These are phyloP conservation scores for Epithele typhae DNA, from an alignment of 768 basidiomycete genomes.

Conservation along the genomic window DNA sequence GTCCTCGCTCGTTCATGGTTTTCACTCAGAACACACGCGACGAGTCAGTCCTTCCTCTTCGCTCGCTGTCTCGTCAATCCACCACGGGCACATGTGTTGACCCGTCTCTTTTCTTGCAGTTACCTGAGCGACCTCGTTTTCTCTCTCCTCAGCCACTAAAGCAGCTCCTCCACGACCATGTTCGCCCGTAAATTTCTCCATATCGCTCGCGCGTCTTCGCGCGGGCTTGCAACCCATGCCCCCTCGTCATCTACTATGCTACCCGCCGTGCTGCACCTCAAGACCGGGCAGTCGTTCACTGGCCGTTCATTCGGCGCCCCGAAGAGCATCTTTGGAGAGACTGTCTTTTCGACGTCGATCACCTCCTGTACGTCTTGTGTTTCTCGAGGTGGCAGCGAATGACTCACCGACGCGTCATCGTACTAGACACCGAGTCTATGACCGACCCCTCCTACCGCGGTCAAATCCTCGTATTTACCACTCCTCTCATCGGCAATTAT, in stretches of 20 bases:
- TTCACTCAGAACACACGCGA: constrained; percentile 86
- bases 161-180: constrained; percentile 38
- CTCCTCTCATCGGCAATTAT: constrained; percentile 98
- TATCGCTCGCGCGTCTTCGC: constrained; percentile 44
- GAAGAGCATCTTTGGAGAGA: constrained; percentile 89
- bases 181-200: constrained; percentile 50
- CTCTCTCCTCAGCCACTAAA: constrained; percentile 51
- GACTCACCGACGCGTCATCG: background rate
- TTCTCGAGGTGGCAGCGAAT: background rate
- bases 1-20: constrained; percentile 55
- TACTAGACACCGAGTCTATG: constrained; percentile 97
- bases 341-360: constrained; percentile 98
- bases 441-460: constrained; percentile 98
- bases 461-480: constrained; percentile 98
- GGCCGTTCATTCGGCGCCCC: constrained; percentile 89
- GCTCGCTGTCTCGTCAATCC: background rate
- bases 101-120: constrained; percentile 39
- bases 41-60: constrained; percentile 53
- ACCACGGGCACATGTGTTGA: constrained; percentile 18
- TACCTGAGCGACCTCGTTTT: constrained; percentile 92
- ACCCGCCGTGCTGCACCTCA: constrained; percentile 88
- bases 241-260: constrained; percentile 30
- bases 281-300: constrained; percentile 88
- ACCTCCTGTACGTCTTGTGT: constrained; percentile 74
- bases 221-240: constrained; percentile 67